phyloP scores from a whole-genome alignment of 495 filamentous ascomycete genomes.

The Lichenothelia convexa region DNA sequence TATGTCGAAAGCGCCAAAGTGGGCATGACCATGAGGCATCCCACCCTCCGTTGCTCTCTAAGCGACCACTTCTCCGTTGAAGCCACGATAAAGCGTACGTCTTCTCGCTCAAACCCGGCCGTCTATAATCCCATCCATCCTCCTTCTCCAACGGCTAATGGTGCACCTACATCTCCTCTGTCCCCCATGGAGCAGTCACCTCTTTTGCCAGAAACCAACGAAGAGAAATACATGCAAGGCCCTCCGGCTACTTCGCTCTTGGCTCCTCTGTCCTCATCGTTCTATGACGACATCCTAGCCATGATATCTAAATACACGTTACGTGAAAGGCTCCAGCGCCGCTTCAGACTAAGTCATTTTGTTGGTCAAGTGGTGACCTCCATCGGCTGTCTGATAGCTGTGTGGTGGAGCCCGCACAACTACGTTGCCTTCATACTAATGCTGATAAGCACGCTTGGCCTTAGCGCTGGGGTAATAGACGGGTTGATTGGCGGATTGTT shows the following conservation, averaged over 20 bases:
- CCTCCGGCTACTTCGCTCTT: constrained; percentile 13
- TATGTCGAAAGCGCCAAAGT: constrained; percentile 47
- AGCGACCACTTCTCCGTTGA: constrained; percentile 89
- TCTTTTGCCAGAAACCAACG: constrained; percentile 1
- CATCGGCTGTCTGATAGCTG: constrained; percentile 52
- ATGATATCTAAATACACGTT: constrained; percentile 44
- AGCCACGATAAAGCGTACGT: constrained; percentile 42
- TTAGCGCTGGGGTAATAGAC: constrained; percentile 59
- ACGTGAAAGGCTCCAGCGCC: constrained; percentile 52
- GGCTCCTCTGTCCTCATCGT: constrained; percentile 26
- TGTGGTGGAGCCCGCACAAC: constrained; percentile 66
- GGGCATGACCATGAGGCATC: constrained; percentile 70
- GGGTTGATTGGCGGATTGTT: constrained; percentile 77
- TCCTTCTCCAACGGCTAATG: constrained; percentile 14
- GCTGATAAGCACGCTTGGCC: constrained; percentile 55
- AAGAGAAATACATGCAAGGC: too few species aligned
- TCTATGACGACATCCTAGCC: constrained; percentile 55
- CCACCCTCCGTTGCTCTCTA: constrained; percentile 60
- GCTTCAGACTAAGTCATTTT: constrained; percentile 56
- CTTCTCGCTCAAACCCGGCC: too few species aligned
- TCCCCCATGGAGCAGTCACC: not conserved
- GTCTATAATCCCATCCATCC: too few species aligned
- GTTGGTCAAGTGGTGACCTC: constrained; percentile 41
- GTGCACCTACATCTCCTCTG: not conserved
- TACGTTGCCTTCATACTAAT: constrained; percentile 69